Evolutionary conservation across 345 rosid genomes (phyloP).

Genomic region (Salix dunnii): DNA sequence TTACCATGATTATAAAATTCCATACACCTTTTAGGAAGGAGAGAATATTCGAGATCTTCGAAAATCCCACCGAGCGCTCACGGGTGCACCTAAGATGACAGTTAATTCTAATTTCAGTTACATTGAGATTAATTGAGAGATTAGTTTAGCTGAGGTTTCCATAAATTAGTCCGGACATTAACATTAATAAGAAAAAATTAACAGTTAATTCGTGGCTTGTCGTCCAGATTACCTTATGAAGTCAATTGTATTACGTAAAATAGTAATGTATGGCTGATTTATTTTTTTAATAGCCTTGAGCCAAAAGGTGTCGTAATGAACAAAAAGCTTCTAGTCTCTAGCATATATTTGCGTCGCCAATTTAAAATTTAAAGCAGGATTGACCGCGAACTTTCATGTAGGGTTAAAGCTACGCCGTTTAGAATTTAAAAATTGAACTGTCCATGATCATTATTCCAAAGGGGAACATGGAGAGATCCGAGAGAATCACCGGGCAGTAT

Average conservation of each 20-base stretch:
- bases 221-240: too few species aligned
- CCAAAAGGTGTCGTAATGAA: neutral
- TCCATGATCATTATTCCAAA: neutral
- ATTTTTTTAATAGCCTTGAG: neutral
- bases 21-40: neutral
- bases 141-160: too few species aligned
- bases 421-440: neutral
- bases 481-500: neutral
- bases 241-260: too few species aligned
- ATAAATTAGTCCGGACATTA: too few species aligned
- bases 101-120: too few species aligned
- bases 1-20: neutral
- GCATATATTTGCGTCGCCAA: neutral
- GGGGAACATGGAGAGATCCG: neutral
- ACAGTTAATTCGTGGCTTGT: too few species aligned
- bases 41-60: neutral
- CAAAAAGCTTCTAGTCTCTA: too few species aligned
- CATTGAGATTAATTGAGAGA: too few species aligned
- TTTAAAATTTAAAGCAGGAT: neutral
- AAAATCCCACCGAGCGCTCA: neutral
- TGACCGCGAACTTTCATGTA: neutral
- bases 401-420: neutral
- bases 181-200: too few species aligned
- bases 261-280: neutral
- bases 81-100: neutral